Base-by-base conservation (phyloP, 163 green algal species). In the Chloromonas sp. region DNA sequence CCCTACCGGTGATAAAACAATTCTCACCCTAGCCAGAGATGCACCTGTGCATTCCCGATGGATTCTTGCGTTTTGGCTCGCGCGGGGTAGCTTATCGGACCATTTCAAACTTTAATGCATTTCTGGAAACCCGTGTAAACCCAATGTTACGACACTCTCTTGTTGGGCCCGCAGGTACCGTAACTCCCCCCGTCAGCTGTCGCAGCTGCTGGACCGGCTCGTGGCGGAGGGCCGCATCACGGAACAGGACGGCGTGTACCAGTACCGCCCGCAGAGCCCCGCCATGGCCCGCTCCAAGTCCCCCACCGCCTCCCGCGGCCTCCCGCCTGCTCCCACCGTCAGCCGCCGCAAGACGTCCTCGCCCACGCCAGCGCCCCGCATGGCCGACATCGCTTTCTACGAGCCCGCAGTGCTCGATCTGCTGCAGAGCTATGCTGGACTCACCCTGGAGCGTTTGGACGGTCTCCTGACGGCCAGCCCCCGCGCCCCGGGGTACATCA, bases 371-470 rank as follows among this genome's bases (percentile, higher is more conserved):
- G 36, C 15, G 1, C 13, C 77, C 1, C 36, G 36, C 36, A 36
- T 36, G 36, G 66, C 8, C 74, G 11, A n/a, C 8, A 57, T 59
- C 14, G 74, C 11, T 58, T n/a, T 60, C 3, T 61, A 61, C 11
- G 77, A 81, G 57, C 1, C 77, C 1, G 77, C 61, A 1, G 57
- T 81, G 36, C 77, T 81, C 57, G 57, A 61, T 5, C 77, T 81
- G 14, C 57, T 81, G 77, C 77, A 81, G 77, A 81, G 61, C 77
- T 81, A 81, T 36, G 77, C 77, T 61, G 77, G 77, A 13, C 77
- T 81, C 13, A 81, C 36, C 36, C 13, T 61, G 13, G 77, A 81
- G 77, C 77, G 77, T 1, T 58, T 81, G 77, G 13, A 81, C 1
- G 61, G 61, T 11, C 13, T 81, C 57, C 77, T 81, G 13, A 61